Percentiles rank a stretch among this genome's conserved stretches.
phyloP scores from a whole-genome alignment of 2,329 filamentous ascomycete genomes.

The Botrytis cinerea region DNA sequence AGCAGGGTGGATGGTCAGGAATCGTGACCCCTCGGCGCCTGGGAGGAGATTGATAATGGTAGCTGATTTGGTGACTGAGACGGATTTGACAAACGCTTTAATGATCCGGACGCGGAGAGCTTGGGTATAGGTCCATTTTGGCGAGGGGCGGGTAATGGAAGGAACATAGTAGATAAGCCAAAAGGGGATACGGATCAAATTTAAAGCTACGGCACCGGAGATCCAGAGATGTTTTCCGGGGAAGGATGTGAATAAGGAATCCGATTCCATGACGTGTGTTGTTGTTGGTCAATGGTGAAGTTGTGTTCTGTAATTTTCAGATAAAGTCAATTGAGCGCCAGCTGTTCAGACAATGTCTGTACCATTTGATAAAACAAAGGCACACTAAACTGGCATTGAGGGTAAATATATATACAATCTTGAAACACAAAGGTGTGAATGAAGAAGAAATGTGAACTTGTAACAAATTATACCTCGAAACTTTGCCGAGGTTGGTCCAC shows the following conservation, averaged over 20 bases:
- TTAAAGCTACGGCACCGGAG: not conserved
- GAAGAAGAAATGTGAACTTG: not conserved
- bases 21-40: not conserved
- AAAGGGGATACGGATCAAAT: conserved; percentile 14
- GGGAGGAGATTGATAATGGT: not conserved
- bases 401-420: not conserved
- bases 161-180: conserved; percentile 18
- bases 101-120: conserved; percentile 8
- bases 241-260: not conserved
- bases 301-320: not conserved
- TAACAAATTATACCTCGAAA: not conserved
- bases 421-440: not conserved
- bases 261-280: not conserved
- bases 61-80: not conserved
- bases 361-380: not conserved
- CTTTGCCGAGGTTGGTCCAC: not conserved
- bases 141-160: not conserved
- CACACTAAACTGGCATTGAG: too few relatives aligned
- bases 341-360: not conserved
- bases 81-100: not conserved
- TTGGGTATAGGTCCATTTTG: conserved; percentile 21
- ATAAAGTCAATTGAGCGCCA: not conserved
- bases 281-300: not conserved
- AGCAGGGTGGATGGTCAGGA: not conserved
- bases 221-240: conserved; percentile 13